Evolutionary conservation across 2,329 filamentous ascomycete genomes (phyloP), one percentile per base, ranked within the genome.

Genomic region (Aspergillus sp.): DNA sequence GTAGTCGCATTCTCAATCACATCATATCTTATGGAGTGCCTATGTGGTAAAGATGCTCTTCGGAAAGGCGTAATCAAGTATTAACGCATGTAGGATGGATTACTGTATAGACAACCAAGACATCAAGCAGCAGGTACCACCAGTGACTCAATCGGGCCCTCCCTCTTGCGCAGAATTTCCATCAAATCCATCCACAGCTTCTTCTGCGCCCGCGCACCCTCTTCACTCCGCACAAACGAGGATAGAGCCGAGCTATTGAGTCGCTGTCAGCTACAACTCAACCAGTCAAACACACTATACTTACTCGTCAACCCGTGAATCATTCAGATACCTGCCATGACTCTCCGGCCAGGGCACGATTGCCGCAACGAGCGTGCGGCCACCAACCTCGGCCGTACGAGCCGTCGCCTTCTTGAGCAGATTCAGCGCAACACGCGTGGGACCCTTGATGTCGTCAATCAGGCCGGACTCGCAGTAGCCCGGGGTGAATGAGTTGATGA

Each of bases 251-350:
- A 11, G 69, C 71, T 7, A 64, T 17, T 28, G 9, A 25, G 41
- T n/a, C 22, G 46, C 46, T 3, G 3, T 3, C 7, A 48, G 19
- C 31, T 53, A 30, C n/a, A 43, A 19, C 19, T 19, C 19, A 19
- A 19, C 19, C 2, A 19, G 2, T 19, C 19, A 19, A 19, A 19
- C 19, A 19, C 4, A 31, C 11, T 22, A 25, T 15, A 53, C 50
- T 7, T 25, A 53, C 50, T 53, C 50, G 25, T 53, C 61, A 11
- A 76, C 69, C 58, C 66, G 22, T 7, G 71, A 57, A 71, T 82
- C 73, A 3, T 66, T 71, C 67, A 84, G 73, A 60, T 83, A 84
- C 58, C 79, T 66, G 4, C 84, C 83, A 62, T 84, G 79, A 0
- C 74, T 74, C 59, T 81, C 79, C 5, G 64, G 46, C 1, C 82